phyloP scores from a whole-genome alignment of 2,329 filamentous ascomycete species.

The Ophiosphaerella narmari region DNA sequence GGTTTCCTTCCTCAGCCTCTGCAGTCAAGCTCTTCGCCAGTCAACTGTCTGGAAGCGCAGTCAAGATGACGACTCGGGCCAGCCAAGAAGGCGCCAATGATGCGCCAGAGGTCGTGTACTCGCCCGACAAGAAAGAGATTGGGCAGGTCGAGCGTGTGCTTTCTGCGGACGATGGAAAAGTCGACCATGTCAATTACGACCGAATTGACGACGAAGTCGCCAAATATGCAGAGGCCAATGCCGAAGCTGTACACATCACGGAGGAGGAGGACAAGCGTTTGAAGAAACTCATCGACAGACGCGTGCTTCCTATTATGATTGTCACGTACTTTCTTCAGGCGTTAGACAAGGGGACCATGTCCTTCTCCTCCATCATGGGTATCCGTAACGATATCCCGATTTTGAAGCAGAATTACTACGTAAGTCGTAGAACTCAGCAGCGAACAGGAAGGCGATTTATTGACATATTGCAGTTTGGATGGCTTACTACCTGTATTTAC shows the following conservation, averaged over 20 bases:
- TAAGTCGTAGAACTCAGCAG: slow-evolving; percentile 13
- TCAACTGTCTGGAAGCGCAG: slow-evolving; percentile 12
- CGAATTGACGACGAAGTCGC: slow-evolving; percentile 73
- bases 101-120: slow-evolving; percentile 19
- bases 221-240: slow-evolving; percentile 64
- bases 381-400: slow-evolving; percentile 51
- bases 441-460: neutral
- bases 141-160: slow-evolving; percentile 56
- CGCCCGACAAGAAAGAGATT: slow-evolving; percentile 37
- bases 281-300: slow-evolving; percentile 67
- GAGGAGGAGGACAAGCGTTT: slow-evolving; percentile 65
- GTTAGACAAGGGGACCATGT: slow-evolving; percentile 70
- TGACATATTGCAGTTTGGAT: slow-evolving; percentile 60
- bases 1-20: slow-evolving; percentile 12
- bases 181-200: slow-evolving; percentile 61
- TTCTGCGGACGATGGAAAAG: slow-evolving; percentile 52
- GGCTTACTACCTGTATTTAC: slow-evolving; percentile 77
- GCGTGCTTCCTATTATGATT: slow-evolving; percentile 73
- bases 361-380: slow-evolving; percentile 67
- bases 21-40: slow-evolving; percentile 12
- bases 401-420: slow-evolving; percentile 31
- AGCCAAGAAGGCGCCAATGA: slow-evolving; percentile 21
- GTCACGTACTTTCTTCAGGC: slow-evolving; percentile 72
- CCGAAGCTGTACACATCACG: slow-evolving; percentile 58
- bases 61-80: slow-evolving; percentile 25